Evolutionary conservation across 768 basidiomycete species (phyloP), one percentile per base, ranked within the genome.

Genomic region (Stropharia rugosoannulata): DNA sequence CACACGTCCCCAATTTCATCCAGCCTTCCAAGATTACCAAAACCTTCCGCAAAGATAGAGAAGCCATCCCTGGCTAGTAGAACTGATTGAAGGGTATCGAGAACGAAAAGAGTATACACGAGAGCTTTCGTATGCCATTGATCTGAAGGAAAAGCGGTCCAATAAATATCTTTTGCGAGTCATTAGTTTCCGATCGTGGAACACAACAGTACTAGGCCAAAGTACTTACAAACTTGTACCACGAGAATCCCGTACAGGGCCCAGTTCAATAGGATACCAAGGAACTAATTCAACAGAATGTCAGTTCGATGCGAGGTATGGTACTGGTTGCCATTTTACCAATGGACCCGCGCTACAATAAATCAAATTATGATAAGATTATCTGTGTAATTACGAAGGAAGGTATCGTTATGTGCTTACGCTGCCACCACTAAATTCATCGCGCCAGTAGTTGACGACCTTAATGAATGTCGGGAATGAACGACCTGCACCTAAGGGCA

Each of bases 61-160:
- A 52, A 52, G 29, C 51, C 51, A 36, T 52, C 51, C n/a, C 25
- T 43, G 1, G 51, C 51, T 16, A 52, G 29, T 12, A 52, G 19
- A 41, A 52, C 22, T 18, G 51, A 52, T 45, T 52, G 51, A 15
- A 52, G 51, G 44, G 51, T 43, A 19, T 52, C 51, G 35, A 52
- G 42, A 25, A 37, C 19, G 15, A 52, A 52, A 36, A 52, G 37
- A 36, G 51, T 35, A 18, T 52, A 52, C 2, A 52, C 51, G 8
- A 52, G 40, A 16, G 41, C 16, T n/a, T 52, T 52, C 5, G 51
- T 52, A 36, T 52, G 51, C 51, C 51, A 52, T 22, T 52, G 51
- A 44, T 52, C 51, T 27, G 51, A 52, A 43, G 51, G 51, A 19
- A 52, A 52, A 11, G 51, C 51, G n/a, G 51, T 52, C 51, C 51